Base-by-base conservation (phyloP, 1,284 basidiomycete species). In the Ganoderma leucocontextum region DNA sequence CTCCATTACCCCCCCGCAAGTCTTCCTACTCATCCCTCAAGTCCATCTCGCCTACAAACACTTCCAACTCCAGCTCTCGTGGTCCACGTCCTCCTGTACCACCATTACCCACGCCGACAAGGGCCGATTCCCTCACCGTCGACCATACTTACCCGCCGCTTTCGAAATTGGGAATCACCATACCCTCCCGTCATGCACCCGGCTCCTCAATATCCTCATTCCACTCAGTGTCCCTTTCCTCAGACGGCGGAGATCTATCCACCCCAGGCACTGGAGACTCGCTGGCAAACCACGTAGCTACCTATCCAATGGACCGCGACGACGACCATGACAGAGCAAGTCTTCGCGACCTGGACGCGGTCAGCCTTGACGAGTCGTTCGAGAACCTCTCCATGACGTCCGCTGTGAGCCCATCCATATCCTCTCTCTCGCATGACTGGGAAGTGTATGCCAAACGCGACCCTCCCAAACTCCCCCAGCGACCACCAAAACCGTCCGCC, bases 171-270 rank as follows among this genome's bases (percentile, higher is more conserved):
- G 83, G 82, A 71, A 75, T 77, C 71, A 73, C 71, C 61, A 68
- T 75, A 78, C 76, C 70, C 75, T 75, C 78, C 70, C 75, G 76
- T 72, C 91, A 94, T 77, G 86, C 81, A 3, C 86, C 86, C 1
- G 86, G 85, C 3, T 91, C 91, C 1, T 94, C 92, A 41, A 85
- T 93, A 47, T 92, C 92, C 6, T 94, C 92, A 22, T 92, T 94
- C 70, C 91, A 93, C 73, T 93, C 92, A 0, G 90, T 94, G 19
- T 94, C 92, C 0, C 84, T 94, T 4, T 93, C 92, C 2, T 91
- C 90, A 10, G 89, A 91, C 70, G 84, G 84, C n/a, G 81, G 79
- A 22, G 86, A 87, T 69, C 77, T 80, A 5, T 62, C 68, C 76
- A 84, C 84, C 2, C 83, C 84, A 0, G 80, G 79, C 60, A 68